Percentiles rank a stretch among this genome's conserved stretches.
phyloP scores from a whole-genome alignment of 2,329 filamentous ascomycete species.

The Ophiocordyceps polyrhachis-furcata region DNA sequence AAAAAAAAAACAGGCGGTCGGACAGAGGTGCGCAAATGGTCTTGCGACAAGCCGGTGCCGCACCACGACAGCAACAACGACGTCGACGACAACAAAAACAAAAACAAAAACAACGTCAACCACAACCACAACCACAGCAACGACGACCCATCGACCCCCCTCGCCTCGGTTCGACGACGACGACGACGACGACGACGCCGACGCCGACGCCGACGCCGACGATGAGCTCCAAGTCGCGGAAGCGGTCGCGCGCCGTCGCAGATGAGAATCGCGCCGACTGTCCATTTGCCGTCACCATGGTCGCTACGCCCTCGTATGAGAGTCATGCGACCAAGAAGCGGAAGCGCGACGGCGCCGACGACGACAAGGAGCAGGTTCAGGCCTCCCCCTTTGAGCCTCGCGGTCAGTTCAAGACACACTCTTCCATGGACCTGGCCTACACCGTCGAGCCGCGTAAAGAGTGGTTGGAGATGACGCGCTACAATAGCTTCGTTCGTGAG shows the following conservation, averaged over 20 bases:
- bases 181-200: too few species aligned
- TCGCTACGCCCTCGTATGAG: conserved; percentile 11
- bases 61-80: not conserved
- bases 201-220: not conserved
- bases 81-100: too few species aligned
- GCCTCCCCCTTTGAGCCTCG: conserved; percentile 33
- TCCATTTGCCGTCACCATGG: conserved; percentile 25
- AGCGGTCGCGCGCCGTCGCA: conserved; percentile 29
- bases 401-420: conserved; percentile 34
- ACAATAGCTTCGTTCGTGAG: conserved; percentile 43
- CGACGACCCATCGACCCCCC: not conserved
- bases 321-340: conserved; percentile 27
- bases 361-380: conserved; percentile 28
- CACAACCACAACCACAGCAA: not conserved
- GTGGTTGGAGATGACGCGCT: conserved; percentile 40
- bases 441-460: conserved; percentile 30
- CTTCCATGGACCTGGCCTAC: conserved; percentile 36
- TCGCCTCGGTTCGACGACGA: too few species aligned
- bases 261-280: conserved; percentile 37
- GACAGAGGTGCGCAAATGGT: not conserved
- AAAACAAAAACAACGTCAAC: too few species aligned
- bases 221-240: conserved; percentile 20
- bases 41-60: not conserved
- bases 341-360: conserved; percentile 26
- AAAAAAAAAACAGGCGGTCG: not conserved